Conservation (phyloP, 2,329 filamentous ascomycete species). For the Coniosporium tulheliwenetii region DNA sequence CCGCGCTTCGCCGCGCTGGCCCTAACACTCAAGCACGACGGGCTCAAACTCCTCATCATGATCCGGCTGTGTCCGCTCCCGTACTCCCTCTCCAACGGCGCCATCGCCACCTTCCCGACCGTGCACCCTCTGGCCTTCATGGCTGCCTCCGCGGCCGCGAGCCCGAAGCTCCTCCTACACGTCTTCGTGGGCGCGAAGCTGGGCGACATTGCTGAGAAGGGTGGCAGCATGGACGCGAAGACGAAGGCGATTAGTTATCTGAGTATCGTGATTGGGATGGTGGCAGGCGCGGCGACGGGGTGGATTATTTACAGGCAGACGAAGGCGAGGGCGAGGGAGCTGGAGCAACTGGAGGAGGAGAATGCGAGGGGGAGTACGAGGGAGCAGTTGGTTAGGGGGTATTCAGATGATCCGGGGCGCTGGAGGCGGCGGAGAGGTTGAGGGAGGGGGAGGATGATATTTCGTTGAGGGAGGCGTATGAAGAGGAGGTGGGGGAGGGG, state of each 20-base stretch:
- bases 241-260: slow-evolving; percentile 74
- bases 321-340: slow-evolving; percentile 30
- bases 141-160: slow-evolving; percentile 65
- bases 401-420: slow-evolving; percentile 28
- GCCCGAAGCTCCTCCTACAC: slow-evolving; percentile 79
- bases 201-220: slow-evolving; percentile 66
- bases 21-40: slow-evolving; percentile 79
- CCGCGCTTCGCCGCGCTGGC: slow-evolving; percentile 77
- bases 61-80: slow-evolving; percentile 86
- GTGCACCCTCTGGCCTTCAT: slow-evolving; percentile 64
- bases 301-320: slow-evolving; percentile 66
- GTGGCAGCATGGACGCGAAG: slow-evolving; percentile 63
- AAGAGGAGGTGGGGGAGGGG: slow-evolving; percentile 31
- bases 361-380: slow-evolving; percentile 11
- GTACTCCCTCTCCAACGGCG: slow-evolving; percentile 86
- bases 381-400: slow-evolving; percentile 19
- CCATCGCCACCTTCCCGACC: slow-evolving; percentile 83
- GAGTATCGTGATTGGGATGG: slow-evolving; percentile 56
- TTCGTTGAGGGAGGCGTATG: slow-evolving; percentile 35
- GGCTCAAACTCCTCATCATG: slow-evolving; percentile 75
- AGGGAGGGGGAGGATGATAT: slow-evolving; percentile 37
- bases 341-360: slow-evolving; percentile 30
- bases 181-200: slow-evolving; percentile 82
- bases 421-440: slow-evolving; percentile 20
- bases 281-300: slow-evolving; percentile 61